phyloP scores from a whole-genome alignment of 1,139 yeast genomes.

The Casaregolazyma suthepensis region DNA sequence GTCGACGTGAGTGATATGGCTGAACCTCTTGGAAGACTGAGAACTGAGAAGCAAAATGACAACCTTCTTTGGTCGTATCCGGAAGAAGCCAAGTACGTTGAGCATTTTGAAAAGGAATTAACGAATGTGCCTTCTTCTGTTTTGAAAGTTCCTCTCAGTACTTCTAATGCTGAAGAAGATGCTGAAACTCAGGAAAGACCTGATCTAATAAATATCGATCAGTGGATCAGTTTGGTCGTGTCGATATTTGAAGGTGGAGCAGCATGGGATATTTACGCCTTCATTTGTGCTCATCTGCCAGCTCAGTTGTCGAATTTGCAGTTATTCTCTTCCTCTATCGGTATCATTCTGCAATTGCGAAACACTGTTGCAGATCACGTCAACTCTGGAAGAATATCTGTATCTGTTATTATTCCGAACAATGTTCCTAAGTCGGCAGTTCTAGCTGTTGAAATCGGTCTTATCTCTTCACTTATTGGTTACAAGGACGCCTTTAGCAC shows the following conservation, averaged over 20 bases:
- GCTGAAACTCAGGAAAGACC: neutral
- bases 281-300: constrained; percentile 61
- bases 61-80: constrained; percentile 53
- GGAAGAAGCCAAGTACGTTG: constrained; percentile 34
- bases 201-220: constrained; percentile 39
- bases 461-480: constrained; percentile 61
- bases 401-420: constrained; percentile 40
- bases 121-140: constrained; percentile 29
- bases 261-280: constrained; percentile 69
- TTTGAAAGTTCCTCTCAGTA: constrained; percentile 17
- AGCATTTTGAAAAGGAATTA: constrained; percentile 35
- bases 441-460: constrained; percentile 60
- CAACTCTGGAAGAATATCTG: constrained; percentile 34
- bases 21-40: constrained; percentile 25
- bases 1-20: constrained; percentile 63
- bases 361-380: constrained; percentile 56
- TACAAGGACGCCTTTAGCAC: constrained; percentile 55
- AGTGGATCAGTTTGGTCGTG: constrained; percentile 50
- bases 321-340: constrained; percentile 44
- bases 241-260: constrained; percentile 46
- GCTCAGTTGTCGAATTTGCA: constrained; percentile 62
- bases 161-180: neutral
- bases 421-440: constrained; percentile 53
- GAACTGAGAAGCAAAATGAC: constrained; percentile 1
- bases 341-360: constrained; percentile 44